A percentile compares a stretch with the other conserved stretches of the same genome.
These are phyloP conservation scores for Amphibolis antarctica DNA, from an alignment of 106 monocot species.

Conservation along the genomic window DNA sequence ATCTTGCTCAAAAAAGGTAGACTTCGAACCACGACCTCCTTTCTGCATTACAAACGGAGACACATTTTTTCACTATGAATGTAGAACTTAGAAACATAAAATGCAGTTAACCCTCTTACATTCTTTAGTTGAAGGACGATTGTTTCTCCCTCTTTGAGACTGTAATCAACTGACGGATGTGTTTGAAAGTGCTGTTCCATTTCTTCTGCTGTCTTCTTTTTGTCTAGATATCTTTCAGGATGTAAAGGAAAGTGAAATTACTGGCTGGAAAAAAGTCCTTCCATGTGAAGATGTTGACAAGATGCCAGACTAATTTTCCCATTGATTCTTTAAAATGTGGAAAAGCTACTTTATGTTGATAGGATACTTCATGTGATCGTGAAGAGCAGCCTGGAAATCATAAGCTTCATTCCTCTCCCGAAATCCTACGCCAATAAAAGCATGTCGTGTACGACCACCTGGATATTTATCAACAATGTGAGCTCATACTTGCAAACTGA, in stretches of 20 bases:
- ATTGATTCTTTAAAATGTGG: too few species aligned
- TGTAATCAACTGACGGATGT: conserved; percentile 82
- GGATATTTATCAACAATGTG: background rate
- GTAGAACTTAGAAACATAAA: background rate
- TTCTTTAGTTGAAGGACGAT: conserved; percentile 83
- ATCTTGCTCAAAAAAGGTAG: conserved; percentile 47
- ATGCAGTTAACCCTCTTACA: conserved; percentile 29
- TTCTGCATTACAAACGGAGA: conserved; percentile 36
- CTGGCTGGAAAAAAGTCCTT: background rate
- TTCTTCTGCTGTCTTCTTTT: conserved; percentile 95
- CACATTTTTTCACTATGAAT: background rate
- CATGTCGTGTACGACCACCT: conserved; percentile 92
- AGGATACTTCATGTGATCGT: conserved; percentile 99
- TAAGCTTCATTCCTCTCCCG: conserved; percentile 91
- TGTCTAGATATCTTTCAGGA: conserved; percentile 75
- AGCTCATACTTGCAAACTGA: too few species aligned
- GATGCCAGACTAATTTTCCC: background rate
- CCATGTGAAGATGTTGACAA: background rate
- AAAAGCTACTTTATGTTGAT: too few species aligned
- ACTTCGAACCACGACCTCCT: conserved; percentile 27
- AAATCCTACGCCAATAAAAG: conserved; percentile 97
- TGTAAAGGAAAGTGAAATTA: conserved; percentile 29
- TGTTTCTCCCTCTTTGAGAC: conserved; percentile 94
- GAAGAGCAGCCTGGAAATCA: conserved; percentile 95
- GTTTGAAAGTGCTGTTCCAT: conserved; percentile 85